A percentile compares a stretch with the other conserved stretches of the same genome.
These are phyloP conservation scores for Leptosphaerulina australis DNA, from an alignment of 2,329 filamentous ascomycete species.

Conservation along the genomic window DNA sequence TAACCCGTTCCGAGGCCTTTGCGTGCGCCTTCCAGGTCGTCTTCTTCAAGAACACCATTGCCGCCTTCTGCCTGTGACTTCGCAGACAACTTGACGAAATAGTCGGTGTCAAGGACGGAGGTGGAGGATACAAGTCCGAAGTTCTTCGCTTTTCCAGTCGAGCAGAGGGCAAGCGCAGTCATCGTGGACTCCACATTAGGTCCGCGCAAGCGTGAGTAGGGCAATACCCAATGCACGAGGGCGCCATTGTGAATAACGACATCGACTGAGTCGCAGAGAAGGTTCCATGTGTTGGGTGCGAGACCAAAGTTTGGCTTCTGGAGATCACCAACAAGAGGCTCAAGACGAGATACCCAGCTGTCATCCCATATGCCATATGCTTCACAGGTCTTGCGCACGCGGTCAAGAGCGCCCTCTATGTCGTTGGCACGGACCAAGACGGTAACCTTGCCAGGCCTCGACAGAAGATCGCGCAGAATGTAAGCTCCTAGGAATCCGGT, in stretches of 20 bases:
- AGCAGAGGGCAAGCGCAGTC: constrained; percentile 76
- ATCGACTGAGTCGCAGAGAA: constrained; percentile 69
- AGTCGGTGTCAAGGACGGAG: constrained; percentile 77
- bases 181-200: constrained; percentile 84
- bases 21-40: constrained; percentile 78
- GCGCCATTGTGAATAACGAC: constrained; percentile 75
- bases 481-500: constrained; percentile 90
- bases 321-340: constrained; percentile 75
- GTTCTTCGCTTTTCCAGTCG: constrained; percentile 76
- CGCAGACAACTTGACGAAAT: constrained; percentile 78
- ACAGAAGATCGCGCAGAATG: constrained; percentile 75
- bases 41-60: constrained; percentile 71
- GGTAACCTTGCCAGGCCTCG: constrained; percentile 69
- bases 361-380: constrained; percentile 82
- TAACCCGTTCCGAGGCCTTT: constrained; percentile 84
- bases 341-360: constrained; percentile 69
- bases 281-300: constrained; percentile 68
- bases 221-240: constrained; percentile 77
- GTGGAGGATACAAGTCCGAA: constrained; percentile 86
- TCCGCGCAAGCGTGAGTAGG: constrained; percentile 72
- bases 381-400: constrained; percentile 70
- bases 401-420: constrained; percentile 63
- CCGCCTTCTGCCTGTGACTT: constrained; percentile 65
- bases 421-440: constrained; percentile 76
- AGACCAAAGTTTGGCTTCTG: constrained; percentile 75